Evolutionary conservation across 805 yeast genomes (phyloP).

Genomic region (Yueomyces sp.): DNA sequence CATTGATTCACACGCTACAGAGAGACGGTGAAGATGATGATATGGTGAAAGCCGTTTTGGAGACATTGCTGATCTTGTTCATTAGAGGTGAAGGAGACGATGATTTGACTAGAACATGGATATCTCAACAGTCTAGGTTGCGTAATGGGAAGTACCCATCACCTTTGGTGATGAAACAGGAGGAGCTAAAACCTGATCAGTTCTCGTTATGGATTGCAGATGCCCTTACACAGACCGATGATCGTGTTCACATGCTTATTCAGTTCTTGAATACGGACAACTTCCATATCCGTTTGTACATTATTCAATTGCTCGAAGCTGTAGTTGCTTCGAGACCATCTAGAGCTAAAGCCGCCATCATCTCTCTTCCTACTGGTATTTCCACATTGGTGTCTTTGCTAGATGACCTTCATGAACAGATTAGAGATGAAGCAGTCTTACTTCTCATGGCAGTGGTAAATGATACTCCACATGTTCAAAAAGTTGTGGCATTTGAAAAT

Average conservation of each 20-base stretch:
- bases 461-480: conserved; percentile 76
- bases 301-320: conserved; percentile 77
- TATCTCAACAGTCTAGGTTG: conserved; percentile 57
- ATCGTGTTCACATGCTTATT: conserved; percentile 30
- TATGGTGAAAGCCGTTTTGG: conserved; percentile 66
- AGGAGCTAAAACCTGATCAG: conserved; percentile 48
- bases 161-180: conserved; percentile 46
- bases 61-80: conserved; percentile 71
- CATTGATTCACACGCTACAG: conserved; percentile 50
- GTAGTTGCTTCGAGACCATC: conserved; percentile 62
- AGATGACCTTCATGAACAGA: conserved; percentile 63
- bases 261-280: conserved; percentile 43
- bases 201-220: conserved; percentile 93
- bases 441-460: conserved; percentile 73
- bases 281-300: conserved; percentile 67
- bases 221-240: conserved; percentile 56
- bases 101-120: conserved; percentile 55
- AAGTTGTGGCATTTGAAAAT: conserved; percentile 87
- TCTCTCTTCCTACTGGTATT: conserved; percentile 65
- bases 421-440: conserved; percentile 77
- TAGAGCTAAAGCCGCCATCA: conserved; percentile 59
- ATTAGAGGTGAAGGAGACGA: conserved; percentile 53
- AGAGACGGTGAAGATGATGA: conserved; percentile 60
- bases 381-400: conserved; percentile 55
- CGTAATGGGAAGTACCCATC: conserved; percentile 73